Conservation (phyloP, 2,329 filamentous ascomycete genomes). For the Aspergillus brunneoviolaceus region DNA sequence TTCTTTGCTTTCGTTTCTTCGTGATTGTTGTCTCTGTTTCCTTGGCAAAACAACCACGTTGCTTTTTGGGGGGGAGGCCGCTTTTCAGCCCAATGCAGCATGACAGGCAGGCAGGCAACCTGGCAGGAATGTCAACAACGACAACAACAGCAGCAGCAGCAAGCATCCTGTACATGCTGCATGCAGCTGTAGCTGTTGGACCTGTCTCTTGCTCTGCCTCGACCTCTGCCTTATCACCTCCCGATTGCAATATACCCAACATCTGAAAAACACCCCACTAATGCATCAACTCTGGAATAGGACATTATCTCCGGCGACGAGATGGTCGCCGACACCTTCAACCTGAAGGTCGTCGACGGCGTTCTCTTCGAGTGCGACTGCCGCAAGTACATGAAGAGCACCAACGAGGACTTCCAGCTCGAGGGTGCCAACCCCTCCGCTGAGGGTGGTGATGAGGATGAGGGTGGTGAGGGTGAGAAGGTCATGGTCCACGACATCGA, state of each 20-base stretch:
- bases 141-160: not conserved
- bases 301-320: constrained; percentile 89
- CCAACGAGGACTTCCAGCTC: constrained; percentile 60
- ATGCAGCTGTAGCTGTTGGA: not conserved
- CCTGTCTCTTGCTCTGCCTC: no score
- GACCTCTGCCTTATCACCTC: no score
- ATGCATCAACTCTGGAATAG: constrained; percentile 48
- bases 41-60: not conserved
- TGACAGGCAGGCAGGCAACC: no score
- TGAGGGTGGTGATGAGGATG: constrained; percentile 71
- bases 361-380: constrained; percentile 90
- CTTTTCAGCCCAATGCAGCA: not conserved
- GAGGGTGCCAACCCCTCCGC: constrained; percentile 93
- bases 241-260: no score
- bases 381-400: constrained; percentile 79
- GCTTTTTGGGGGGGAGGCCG: not conserved
- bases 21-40: not conserved
- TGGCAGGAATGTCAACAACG: not conserved
- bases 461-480: constrained; percentile 66
- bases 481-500: constrained; percentile 85
- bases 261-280: not conserved
- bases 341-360: constrained; percentile 75
- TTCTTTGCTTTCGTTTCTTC: not conserved
- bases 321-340: constrained; percentile 93
- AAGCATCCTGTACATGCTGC: not conserved